Evolutionary conservation across 2,329 filamentous ascomycete genomes (phyloP).

Genomic region (Sporothrix variecibatus): DNA sequence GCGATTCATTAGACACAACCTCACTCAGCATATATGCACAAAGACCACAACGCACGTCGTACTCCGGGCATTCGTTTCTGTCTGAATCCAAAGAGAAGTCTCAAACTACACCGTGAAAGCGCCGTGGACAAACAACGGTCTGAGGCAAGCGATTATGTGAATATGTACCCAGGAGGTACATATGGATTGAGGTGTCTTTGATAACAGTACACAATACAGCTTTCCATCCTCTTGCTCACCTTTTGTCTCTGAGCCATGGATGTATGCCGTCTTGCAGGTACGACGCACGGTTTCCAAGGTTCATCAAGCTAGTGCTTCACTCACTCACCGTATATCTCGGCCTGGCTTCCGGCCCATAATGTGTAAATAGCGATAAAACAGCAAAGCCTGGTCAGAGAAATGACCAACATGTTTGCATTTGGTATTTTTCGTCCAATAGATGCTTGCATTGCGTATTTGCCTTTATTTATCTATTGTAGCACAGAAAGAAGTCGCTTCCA

Average conservation of each 20-base stretch:
- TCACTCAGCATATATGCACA: background rate
- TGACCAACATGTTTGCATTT: background rate
- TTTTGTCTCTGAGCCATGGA: background rate
- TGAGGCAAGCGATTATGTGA: background rate
- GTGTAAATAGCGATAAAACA: background rate
- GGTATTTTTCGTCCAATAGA: background rate
- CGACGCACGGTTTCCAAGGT: background rate
- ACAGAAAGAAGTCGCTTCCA: background rate
- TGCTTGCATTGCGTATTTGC: background rate
- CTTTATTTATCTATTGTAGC: background rate
- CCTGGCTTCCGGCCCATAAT: background rate
- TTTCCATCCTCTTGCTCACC: background rate
- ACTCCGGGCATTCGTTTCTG: background rate
- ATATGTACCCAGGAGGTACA: background rate
- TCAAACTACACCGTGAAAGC: background rate
- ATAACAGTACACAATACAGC: background rate
- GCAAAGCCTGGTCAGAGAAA: background rate
- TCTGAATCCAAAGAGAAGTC: background rate
- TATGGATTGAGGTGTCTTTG: background rate
- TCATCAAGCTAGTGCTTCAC: background rate
- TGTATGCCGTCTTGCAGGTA: constrained; percentile 4
- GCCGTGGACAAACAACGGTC: background rate
- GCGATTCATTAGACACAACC: background rate
- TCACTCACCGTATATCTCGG: constrained; percentile 19
- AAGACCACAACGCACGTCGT: background rate